Base-by-base conservation (phyloP, 345 rosid genomes). In the Salix koriyanagi region DNA sequence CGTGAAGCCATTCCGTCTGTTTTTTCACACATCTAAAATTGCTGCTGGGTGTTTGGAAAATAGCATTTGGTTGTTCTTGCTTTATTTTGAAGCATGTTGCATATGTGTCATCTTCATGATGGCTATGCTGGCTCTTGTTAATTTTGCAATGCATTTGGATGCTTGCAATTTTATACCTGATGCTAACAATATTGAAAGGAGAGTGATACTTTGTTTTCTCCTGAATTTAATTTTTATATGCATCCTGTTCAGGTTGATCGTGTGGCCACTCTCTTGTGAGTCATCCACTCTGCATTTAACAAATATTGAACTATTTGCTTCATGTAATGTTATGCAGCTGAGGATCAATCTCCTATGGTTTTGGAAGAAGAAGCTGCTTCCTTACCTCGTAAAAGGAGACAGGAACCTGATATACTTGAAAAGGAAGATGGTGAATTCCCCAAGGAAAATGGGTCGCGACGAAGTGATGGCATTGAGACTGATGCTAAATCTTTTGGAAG, bases 361-460 rank as follows among this genome's bases (percentile, higher is more conserved):
- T 54, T 71, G 65, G 89, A 79, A 81, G 84, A 87, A 83, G 91
- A 82, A 64, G 81, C 82, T 72, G 87, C 83, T 77, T 81, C 90
- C 32, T 80, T 82, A 75, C 83, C 58, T 42, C 82, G 48, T 44
- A 83, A 79, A 56, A 86, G 39, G 70, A 85, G 79, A 80, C 89
- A 91, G 5, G 90, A 82, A 50, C 82, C 81, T 11, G 84, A 83
- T 74, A 67, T 83, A 28, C 84, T 80, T 72, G 85, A 66, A 74
- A 87, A 86, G 87, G 88, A 86, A 79, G 85, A 84, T 18, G 84
- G 81, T 69, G 85, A 83, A 70, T 77, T 80, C 67, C 90, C 85
- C 50, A 89, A 77, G 80, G 91, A 88, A 84, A 90, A 90, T 84
- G 92, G 98, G 72, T 85, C 80, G n/a, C 86, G 56, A 37, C 80